Conservation (phyloP, 257 asterid species). For the Nicotiana paniculata region DNA sequence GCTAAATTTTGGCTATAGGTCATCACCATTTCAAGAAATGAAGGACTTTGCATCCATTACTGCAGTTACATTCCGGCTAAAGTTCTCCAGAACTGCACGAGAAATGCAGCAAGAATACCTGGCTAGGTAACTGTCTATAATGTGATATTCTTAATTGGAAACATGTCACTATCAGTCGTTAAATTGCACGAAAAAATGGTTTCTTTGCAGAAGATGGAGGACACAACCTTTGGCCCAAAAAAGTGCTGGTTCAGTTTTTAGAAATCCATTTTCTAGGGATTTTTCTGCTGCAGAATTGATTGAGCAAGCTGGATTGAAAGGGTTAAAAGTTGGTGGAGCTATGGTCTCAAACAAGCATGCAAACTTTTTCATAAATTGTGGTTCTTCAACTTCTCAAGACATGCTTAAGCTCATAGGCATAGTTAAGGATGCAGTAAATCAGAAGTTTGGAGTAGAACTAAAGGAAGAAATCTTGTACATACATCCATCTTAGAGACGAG, state of each 20-base stretch:
- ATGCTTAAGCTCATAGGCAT: conserved; percentile 29
- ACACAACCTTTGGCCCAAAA: conserved; percentile 36
- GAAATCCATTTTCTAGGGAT: conserved; percentile 23
- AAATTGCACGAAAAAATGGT: neutral
- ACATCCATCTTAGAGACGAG: conserved; percentile 10
- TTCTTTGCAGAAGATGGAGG: conserved; percentile 29
- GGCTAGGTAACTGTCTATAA: conserved; percentile 23
- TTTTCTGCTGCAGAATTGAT: conserved; percentile 35
- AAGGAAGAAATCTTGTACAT: conserved; percentile 36
- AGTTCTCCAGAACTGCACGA: conserved; percentile 22
- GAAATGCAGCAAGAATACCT: conserved; percentile 28
- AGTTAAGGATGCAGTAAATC: conserved; percentile 26
- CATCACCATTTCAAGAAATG: conserved; percentile 37
- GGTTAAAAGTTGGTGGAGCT: conserved; percentile 37
- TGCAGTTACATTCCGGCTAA: conserved; percentile 31
- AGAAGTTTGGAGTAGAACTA: conserved; percentile 31
- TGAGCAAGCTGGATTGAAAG: conserved; percentile 32
- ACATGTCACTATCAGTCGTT: neutral
- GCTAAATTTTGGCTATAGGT: conserved; percentile 28
- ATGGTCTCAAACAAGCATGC: conserved; percentile 43
- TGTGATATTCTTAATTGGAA: neutral
- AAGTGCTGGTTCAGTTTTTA: conserved; percentile 41
- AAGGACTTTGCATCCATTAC: conserved; percentile 34
- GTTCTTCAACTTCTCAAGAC: conserved; percentile 32
- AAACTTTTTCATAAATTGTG: conserved; percentile 41